A percentile compares a stretch with the other conserved stretches of the same genome.
These are phyloP conservation scores for Closterium sp. DNA, from an alignment of 139 green algal genomes.

Conservation along the genomic window DNA sequence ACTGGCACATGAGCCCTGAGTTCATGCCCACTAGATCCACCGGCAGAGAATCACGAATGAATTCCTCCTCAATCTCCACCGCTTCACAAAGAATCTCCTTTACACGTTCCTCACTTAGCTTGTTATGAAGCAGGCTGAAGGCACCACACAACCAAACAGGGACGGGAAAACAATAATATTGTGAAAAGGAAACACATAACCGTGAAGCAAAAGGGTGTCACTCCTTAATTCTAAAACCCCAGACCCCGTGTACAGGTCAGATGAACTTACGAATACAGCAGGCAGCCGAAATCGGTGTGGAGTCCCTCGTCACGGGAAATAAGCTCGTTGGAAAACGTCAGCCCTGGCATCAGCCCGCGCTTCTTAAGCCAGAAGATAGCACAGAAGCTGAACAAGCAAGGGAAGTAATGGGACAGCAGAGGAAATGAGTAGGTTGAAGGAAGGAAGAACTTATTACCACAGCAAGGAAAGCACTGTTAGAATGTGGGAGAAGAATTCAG, in stretches of 20 bases:
- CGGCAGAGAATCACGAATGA: slow-evolving; percentile 78
- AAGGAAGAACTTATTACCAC: no score
- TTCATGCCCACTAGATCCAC: slow-evolving; percentile 82
- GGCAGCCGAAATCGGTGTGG: slow-evolving; percentile 96
- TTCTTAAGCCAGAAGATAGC: slow-evolving; percentile 99
- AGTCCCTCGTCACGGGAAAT: slow-evolving; percentile 96
- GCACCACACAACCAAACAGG: neutral
- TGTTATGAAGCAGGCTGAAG: slow-evolving; percentile 69
- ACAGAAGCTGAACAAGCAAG: slow-evolving; percentile 75
- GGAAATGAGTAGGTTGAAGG: no score
- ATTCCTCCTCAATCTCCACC: slow-evolving; percentile 92
- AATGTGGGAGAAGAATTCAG: neutral
- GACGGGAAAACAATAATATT: neutral
- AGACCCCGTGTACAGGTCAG: neutral
- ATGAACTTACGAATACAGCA: slow-evolving; percentile 73
- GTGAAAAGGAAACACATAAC: no score
- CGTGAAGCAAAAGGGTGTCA: no score
- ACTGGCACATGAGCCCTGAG: slow-evolving; percentile 75
- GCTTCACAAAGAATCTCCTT: slow-evolving; percentile 81
- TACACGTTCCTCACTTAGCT: slow-evolving; percentile 66
- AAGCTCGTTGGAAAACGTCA: slow-evolving; percentile 98
- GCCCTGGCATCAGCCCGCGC: slow-evolving; percentile 91
- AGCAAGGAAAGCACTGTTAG: no score
- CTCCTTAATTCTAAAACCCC: neutral
- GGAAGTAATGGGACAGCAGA: no score